Evolutionary conservation across 805 yeast genomes (phyloP), one percentile per base, ranked within the genome.

Genomic region (Candida sithepensis): DNA sequence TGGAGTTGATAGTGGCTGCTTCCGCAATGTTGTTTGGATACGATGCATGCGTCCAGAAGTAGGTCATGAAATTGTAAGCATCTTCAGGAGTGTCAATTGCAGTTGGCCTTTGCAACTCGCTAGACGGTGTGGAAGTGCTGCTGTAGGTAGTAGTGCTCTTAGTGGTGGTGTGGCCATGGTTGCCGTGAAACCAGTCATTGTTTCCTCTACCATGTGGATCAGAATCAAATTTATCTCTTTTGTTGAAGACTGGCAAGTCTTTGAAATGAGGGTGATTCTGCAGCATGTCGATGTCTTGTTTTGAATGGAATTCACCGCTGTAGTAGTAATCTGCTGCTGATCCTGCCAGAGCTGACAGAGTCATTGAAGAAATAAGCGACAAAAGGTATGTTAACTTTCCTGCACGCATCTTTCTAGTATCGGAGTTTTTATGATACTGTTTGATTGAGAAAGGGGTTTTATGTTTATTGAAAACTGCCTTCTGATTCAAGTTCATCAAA

Each of bases 1-100:
- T 54, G 3, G 58, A 51, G 48, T 57, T 59, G 43, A 60, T 58
- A 6, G 47, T 28, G 4, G 41, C 34, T 7, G 60, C 58, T 46
- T 60, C 22, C 10, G 30, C 23, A 10, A 16, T 30, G 19, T 41
- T 24, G 16, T 16, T 19, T 41, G 44, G 44, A 21, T 41, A 41
- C 7, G 30, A 16, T 12, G 40, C 32, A 4, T 40, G 10, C 10
- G 24, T 37, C 40, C 40, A 37, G 14, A 37, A 37, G 14, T 21
- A 37, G 4, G 9, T 37, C 18, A 37, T 37, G 16, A 37, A 21
- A 20, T 37, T 22, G 13, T 37, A 37, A 14, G 40, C 24, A 37
- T 22, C 40, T 12, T 37, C 12, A 9, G 40, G 24, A 5, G 40
- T 20, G 16, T 10, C 14, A 20, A 21, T 7, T 20, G 40, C 19